Base-by-base conservation (phyloP, 805 yeast genomes). In the Saccharomycopsis lassenensis region DNA sequence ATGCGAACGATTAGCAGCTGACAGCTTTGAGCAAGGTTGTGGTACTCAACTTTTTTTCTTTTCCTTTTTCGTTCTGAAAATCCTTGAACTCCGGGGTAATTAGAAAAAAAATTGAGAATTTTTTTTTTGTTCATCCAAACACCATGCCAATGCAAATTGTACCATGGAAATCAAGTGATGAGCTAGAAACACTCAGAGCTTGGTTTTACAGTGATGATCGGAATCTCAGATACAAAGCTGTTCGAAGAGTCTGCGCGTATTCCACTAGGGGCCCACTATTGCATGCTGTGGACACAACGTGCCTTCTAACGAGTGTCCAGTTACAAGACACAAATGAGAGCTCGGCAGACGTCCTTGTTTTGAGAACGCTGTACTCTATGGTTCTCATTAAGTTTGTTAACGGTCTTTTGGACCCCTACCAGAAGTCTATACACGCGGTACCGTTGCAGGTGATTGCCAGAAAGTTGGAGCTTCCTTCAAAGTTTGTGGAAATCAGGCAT, bases 401-500 rank as follows among this genome's bases (percentile, higher is more conserved):
- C 55, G 97, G 96, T 2, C 55, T 85, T 3, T 56, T 91, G 24
- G 98, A 91, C 54, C 91, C 94, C 0, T 69, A 69, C 33, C 98
- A 91, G 55, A 82, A 77, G 48, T 71, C 86, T 1, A 70, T 66
- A 29, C 77, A 60, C 51, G 95, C 95, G 0, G 69, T 80, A 11
- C 87, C 96, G 4, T 58, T 91, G 47, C 79, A 80, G 44, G 65
- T 67, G 4, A 57, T 91, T 17, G 97, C 97, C 1, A 67, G 61
- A 36, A 67, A 68, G 29, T 56, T 83, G 16, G 69, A 71, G 1
- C 60, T 91, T 17, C 95, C 97, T 0, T 64, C 77, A 22, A 70
- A 69, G 49, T 85, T 91, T 55, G 98, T 91, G 1, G 98, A 91
- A 50, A 52, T 85, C 21, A 65, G 98, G 38, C 97, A 91, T 55